Percentiles rank a stretch among this genome's conserved stretches.
phyloP scores from a whole-genome alignment of 768 basidiomycete genomes.

The Butyriboletus loyo region DNA sequence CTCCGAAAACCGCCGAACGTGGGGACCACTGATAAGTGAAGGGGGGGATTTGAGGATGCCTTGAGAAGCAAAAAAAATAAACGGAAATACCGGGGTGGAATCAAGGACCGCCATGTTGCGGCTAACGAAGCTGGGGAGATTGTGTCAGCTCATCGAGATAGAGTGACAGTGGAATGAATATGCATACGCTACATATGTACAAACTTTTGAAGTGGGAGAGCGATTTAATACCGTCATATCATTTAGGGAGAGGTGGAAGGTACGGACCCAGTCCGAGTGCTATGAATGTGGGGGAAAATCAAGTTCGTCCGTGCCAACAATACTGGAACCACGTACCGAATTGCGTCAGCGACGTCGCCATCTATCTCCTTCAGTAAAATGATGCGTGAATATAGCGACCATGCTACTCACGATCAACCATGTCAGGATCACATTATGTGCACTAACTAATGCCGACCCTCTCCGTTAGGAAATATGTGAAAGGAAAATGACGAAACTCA shows the following conservation, averaged over 20 bases:
- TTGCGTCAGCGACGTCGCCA: background rate
- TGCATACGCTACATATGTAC: background rate
- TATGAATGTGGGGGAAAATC: background rate
- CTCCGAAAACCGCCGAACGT: slow-evolving; percentile 28
- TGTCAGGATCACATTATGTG: background rate
- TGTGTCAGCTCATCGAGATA: background rate
- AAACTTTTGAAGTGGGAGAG: background rate
- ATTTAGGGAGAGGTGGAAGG: no score
- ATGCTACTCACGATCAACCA: slow-evolving; percentile 5
- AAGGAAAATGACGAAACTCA: background rate
- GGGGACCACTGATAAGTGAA: slow-evolving; percentile 10
- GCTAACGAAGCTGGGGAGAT: background rate
- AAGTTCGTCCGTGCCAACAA: background rate
- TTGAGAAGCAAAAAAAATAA: background rate
- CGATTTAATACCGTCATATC: background rate
- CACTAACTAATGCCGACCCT: background rate
- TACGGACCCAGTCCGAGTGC: slow-evolving; percentile 6
- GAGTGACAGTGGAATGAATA: no score
- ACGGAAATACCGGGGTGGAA: background rate
- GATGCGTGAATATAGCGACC: background rate
- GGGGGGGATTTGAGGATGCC: background rate
- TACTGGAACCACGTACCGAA: background rate
- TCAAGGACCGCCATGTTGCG: background rate
- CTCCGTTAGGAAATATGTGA: background rate
- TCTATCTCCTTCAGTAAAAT: background rate